phyloP scores from a whole-genome alignment of 2,329 filamentous ascomycete species.

The Xylariaceae sp. region DNA sequence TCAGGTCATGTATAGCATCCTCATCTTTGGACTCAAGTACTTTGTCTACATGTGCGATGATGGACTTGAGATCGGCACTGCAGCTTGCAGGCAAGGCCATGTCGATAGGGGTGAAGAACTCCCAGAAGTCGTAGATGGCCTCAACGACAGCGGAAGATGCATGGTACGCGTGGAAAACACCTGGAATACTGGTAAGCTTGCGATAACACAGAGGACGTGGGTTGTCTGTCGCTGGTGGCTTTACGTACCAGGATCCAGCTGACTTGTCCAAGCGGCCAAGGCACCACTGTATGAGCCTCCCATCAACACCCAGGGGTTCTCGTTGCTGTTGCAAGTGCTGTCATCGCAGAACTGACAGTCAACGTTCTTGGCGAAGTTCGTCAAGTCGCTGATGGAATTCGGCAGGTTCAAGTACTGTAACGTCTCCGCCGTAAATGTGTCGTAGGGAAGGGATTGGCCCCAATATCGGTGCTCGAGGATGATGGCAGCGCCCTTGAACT shows the following conservation, averaged over 20 bases:
- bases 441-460: conserved; percentile 20
- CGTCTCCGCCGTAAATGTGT: conserved; percentile 22
- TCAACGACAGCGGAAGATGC: conserved; percentile 46
- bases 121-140: conserved; percentile 42
- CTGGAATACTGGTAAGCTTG: conserved; percentile 2
- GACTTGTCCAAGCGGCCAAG: conserved; percentile 44
- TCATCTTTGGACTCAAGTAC: conserved; percentile 35
- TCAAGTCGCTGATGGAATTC: conserved; percentile 28
- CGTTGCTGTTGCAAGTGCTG: conserved; percentile 36
- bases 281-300: conserved; percentile 49
- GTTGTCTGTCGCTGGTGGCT: too few relatives aligned
- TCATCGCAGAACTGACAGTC: conserved; percentile 38
- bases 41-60: conserved; percentile 43
- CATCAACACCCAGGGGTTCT: conserved; percentile 47
- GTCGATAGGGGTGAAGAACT: conserved; percentile 45
- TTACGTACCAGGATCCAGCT: conserved; percentile 38
- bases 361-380: conserved; percentile 33
- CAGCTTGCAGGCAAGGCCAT: conserved; percentile 45
- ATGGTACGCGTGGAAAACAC: conserved; percentile 44
- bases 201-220: neutral
- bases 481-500: conserved; percentile 21
- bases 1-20: conserved; percentile 34
- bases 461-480: conserved; percentile 24
- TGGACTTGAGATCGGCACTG: conserved; percentile 41
- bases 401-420: conserved; percentile 26